These are phyloP conservation scores for Blastomyces percursus DNA, from an alignment of 2,329 filamentous ascomycete genomes.

Conservation along the genomic window DNA sequence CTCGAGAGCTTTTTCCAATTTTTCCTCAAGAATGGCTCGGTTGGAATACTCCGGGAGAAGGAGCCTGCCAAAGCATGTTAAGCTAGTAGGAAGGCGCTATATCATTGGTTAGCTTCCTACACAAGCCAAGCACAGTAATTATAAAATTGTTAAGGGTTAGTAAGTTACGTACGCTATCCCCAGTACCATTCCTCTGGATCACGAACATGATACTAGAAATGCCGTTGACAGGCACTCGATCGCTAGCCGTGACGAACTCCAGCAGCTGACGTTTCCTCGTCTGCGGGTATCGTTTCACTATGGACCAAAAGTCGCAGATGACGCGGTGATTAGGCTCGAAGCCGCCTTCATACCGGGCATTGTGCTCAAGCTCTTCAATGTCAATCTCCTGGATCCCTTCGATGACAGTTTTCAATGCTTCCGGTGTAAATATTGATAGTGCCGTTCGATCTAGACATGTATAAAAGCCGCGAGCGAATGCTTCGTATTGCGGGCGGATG, in stretches of 20 bases:
- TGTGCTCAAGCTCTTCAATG: conserved; percentile 57
- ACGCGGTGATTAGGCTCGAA: conserved; percentile 60
- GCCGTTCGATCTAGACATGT: conserved; percentile 61
- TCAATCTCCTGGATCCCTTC: conserved; percentile 79
- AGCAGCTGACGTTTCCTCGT: conserved; percentile 64
- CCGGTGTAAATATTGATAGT: conserved; percentile 59
- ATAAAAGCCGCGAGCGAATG: conserved; percentile 72
- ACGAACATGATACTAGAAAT: conserved; percentile 72
- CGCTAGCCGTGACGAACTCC: conserved; percentile 90
- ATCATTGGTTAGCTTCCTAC: neutral
- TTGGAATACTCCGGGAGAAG: conserved; percentile 72
- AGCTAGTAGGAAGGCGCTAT: conserved; percentile 62
- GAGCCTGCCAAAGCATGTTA: conserved; percentile 87
- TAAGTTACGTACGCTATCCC: conserved; percentile 35
- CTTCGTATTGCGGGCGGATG: conserved; percentile 62
- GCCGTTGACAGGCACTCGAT: conserved; percentile 79
- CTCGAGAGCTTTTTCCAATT: conserved; percentile 73
- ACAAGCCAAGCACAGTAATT: neutral
- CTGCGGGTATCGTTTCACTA: conserved; percentile 55
- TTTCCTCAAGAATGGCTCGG: conserved; percentile 57
- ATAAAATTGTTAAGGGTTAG: neutral
- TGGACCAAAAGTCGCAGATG: conserved; percentile 71
- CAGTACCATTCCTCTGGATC: conserved; percentile 64
- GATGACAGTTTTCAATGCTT: conserved; percentile 62
- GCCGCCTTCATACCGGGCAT: conserved; percentile 65